phyloP scores from a whole-genome alignment of 805 yeast genomes.

The Yarrowia deformans region DNA sequence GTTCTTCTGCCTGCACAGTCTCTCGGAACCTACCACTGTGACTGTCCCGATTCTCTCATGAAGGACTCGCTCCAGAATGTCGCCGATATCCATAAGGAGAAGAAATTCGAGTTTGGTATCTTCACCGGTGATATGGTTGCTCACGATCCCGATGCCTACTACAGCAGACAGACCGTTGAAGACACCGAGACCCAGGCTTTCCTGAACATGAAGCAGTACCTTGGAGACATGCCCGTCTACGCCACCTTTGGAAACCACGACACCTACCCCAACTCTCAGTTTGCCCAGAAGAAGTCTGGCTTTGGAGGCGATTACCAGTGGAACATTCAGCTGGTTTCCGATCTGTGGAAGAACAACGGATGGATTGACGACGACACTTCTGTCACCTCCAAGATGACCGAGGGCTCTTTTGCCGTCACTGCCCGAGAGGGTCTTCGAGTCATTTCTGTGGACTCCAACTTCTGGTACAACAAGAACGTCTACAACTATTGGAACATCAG shows the following conservation, averaged over 20 bases:
- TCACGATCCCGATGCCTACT: conserved; percentile 59
- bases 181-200: conserved; percentile 60
- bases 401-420: conserved; percentile 66
- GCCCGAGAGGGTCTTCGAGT: conserved; percentile 65
- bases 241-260: conserved; percentile 76
- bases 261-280: conserved; percentile 73
- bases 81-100: conserved; percentile 50
- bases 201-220: conserved; percentile 59
- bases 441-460: conserved; percentile 69
- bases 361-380: conserved; percentile 53
- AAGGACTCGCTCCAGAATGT: conserved; percentile 63
- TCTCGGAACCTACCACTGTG: conserved; percentile 71
- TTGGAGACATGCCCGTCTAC: conserved; percentile 63
- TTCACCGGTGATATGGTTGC: conserved; percentile 81
- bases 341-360: conserved; percentile 56
- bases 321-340: conserved; percentile 59
- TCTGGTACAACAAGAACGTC: conserved; percentile 69
- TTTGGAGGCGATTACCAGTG: conserved; percentile 55
- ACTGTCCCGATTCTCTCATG: conserved; percentile 68
- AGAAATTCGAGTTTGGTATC: conserved; percentile 63
- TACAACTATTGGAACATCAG: conserved; percentile 59
- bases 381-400: conserved; percentile 48
- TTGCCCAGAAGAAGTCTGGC: conserved; percentile 61
- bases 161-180: conserved; percentile 57
- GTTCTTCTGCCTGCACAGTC: conserved; percentile 62